These are phyloP conservation scores for Plasmodium yoelii DNA, from an alignment of 169 alveolate genomes.

Conservation along the genomic window DNA sequence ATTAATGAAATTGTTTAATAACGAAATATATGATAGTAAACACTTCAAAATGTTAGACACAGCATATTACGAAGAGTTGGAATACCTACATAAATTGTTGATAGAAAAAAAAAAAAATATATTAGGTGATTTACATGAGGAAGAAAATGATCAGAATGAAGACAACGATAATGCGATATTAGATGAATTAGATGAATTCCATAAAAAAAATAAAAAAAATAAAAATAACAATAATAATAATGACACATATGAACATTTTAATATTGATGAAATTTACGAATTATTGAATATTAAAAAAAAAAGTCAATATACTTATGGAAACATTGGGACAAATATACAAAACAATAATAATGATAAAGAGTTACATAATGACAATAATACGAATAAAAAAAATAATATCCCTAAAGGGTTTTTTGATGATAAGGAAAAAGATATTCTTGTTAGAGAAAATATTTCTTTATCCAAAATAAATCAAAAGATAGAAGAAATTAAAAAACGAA, in stretches of 20 bases:
- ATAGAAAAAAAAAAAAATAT: slow-evolving; percentile 53
- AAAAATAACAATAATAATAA: not conserved
- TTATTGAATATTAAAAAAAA: slow-evolving; percentile 36
- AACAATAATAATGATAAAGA: not conserved
- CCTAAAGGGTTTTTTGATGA: slow-evolving; percentile 67
- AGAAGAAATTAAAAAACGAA: slow-evolving; percentile 52
- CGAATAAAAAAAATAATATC: slow-evolving; percentile 12
- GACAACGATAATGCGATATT: slow-evolving; percentile 23
- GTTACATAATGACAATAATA: not conserved
- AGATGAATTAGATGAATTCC: slow-evolving; percentile 53
- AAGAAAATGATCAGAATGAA: slow-evolving; percentile 26
- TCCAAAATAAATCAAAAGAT: slow-evolving; percentile 37
- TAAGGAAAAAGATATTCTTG: slow-evolving; percentile 53
- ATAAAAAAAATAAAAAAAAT: slow-evolving; percentile 35
- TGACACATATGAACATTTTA: slow-evolving; percentile 23
- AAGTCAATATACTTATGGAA: not conserved
- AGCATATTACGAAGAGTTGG: slow-evolving; percentile 62
- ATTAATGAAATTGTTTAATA: slow-evolving; percentile 16
- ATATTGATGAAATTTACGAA: slow-evolving; percentile 52
- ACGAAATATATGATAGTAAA: slow-evolving; percentile 16
- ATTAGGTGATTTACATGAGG: slow-evolving; percentile 39
- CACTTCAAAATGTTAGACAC: slow-evolving; percentile 36
- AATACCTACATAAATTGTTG: slow-evolving; percentile 36
- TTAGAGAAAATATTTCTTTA: slow-evolving; percentile 56
- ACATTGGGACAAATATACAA: not conserved